Evolutionary conservation across 2,329 filamentous ascomycete genomes (phyloP).

Genomic region (Periconia sp.): DNA sequence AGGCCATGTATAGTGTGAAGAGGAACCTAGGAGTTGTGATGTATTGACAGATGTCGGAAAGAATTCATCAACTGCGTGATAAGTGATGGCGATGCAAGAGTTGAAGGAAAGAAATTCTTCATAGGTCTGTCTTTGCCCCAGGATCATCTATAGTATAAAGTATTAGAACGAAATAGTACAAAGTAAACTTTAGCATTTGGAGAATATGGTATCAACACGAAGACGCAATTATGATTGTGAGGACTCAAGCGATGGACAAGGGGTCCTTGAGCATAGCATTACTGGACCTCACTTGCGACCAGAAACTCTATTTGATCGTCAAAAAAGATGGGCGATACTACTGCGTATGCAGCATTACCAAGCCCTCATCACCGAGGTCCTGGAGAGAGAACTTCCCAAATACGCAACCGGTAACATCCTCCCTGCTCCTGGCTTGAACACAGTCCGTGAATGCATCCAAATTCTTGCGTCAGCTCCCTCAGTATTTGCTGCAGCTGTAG

Average conservation of each 20-base stretch:
- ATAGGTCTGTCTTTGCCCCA: too few species aligned
- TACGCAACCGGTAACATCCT: conserved; percentile 25
- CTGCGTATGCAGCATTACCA: conserved; percentile 25
- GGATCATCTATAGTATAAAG: too few species aligned
- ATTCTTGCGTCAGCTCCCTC: conserved; percentile 34
- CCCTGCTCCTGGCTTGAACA: conserved; percentile 11
- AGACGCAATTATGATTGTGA: not conserved
- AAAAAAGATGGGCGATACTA: conserved; percentile 21
- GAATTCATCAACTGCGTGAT: too few species aligned
- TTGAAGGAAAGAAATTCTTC: too few species aligned
- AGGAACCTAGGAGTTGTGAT: too few species aligned
- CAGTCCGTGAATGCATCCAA: conserved; percentile 29
- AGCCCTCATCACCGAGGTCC: conserved; percentile 28
- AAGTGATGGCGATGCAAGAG: too few species aligned
- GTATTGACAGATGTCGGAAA: too few species aligned
- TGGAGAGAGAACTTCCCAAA: conserved; percentile 30
- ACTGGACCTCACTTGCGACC: too few species aligned
- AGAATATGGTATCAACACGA: conserved; percentile 5
- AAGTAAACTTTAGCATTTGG: too few species aligned
- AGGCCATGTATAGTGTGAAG: too few species aligned
- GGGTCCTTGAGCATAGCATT: not conserved
- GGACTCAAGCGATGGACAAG: not conserved
- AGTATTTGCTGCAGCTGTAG: conserved; percentile 30
- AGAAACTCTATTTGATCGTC: conserved; percentile 16
- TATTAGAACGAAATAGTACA: too few species aligned